Evolutionary conservation across 208 protist genomes (phyloP).

Genomic region (Trypanosomatidae sp.): DNA sequence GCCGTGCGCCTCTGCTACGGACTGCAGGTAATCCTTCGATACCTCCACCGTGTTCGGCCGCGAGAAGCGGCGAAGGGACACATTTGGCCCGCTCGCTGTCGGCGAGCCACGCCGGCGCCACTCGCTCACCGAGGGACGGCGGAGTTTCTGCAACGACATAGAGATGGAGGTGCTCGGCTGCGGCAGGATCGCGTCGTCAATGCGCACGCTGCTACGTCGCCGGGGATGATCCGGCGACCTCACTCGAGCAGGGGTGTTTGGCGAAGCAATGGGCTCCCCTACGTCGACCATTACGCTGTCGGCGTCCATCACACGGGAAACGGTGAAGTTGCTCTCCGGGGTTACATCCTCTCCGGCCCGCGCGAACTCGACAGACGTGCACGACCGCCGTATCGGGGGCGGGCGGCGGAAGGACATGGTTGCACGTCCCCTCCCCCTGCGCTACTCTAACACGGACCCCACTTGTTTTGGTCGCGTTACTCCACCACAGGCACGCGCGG

Average conservation of each 20-base stretch:
- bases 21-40: slow-evolving; percentile 53
- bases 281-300: neutral
- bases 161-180: slow-evolving; percentile 1
- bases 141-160: slow-evolving; percentile 16
- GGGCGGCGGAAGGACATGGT: slow-evolving; percentile 37
- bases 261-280: neutral
- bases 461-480: neutral
- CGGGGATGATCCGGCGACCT: slow-evolving; percentile 4
- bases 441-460: neutral
- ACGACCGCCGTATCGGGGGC: slow-evolving; percentile 26
- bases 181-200: slow-evolving; percentile 7
- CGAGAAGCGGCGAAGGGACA: slow-evolving; percentile 16
- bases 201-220: slow-evolving; percentile 7
- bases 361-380: slow-evolving; percentile 43
- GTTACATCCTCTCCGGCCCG: slow-evolving; percentile 23
- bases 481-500: neutral
- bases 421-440: neutral
- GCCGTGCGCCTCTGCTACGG: slow-evolving; percentile 36
- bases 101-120: slow-evolving; percentile 15
- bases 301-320: neutral
- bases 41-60: slow-evolving; percentile 35
- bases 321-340: slow-evolving; percentile 31
- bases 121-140: slow-evolving; percentile 16
- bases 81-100: slow-evolving; percentile 3
- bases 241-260: slow-evolving; percentile 2